Evolutionary conservation across 78 protist species (phyloP), one percentile per base, ranked within the genome.

Genomic region (Emiliania huxleyi): DNA sequence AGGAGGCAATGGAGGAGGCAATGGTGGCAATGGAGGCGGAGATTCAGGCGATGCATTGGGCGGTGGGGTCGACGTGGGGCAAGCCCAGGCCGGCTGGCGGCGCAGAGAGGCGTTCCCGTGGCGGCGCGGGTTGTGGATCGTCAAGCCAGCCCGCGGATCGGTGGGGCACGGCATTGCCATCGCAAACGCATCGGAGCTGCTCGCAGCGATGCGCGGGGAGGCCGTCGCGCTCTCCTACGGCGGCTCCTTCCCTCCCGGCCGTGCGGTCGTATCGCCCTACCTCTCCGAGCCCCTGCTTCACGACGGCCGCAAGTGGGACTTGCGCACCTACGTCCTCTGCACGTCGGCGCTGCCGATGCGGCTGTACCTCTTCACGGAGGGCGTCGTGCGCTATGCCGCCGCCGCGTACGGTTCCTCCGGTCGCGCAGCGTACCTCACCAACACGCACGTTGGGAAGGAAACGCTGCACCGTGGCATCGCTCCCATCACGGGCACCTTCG

Each of bases 231-330:
- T 15, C 8, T 52, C 62, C 8, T 15, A 8, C 29, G 62, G 62
- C 15, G n/a, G n/a, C n/a, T n/a, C n/a, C n/a, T n/a, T n/a, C n/a
- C n/a, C n/a, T n/a, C n/a, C n/a, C n/a, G 8, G 62, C 29, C 62
- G 62, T 8, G 62, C 62, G 15, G 21, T 71, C 21, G 81, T 71
- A 40, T 8, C 15, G 8, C 81, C 81, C 19, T 71, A 71, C 81
- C 42, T 71, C 2, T 1, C 42, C 37, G 2, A 2, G 43, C 81
- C 81, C 19, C 42, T 26, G 21, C 42, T 71, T 1, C 81, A 71
- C 81, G 21, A 71, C 81, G 81, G 81, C 18, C 81, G 81, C 37
- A 71, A 71, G 81, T 71, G 81, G 81, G 81, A 71, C 81, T 2
- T 71, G 42, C 81, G 81, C 35, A 71, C 81, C 21, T 71, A 71